A percentile compares a stretch with the other conserved stretches of the same genome.
phyloP scores from a whole-genome alignment of 257 asterid genomes.

The Solanum corneliomulleri region DNA sequence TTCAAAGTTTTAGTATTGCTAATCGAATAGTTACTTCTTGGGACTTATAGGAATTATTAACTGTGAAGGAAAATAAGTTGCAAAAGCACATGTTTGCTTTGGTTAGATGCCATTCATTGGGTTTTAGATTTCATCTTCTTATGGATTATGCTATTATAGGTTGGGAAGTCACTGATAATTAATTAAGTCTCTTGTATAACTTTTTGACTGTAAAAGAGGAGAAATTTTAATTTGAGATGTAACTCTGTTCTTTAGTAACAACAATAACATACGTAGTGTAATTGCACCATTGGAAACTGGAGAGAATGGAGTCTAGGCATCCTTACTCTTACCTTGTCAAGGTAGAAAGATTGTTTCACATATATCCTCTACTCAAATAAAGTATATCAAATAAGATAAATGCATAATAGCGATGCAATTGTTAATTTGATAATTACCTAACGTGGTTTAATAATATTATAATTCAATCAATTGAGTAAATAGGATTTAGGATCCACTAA shows the following conservation, averaged over 20 bases:
- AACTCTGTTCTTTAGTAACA: background rate
- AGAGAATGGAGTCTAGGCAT: background rate
- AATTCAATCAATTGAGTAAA: background rate
- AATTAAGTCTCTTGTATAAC: constrained; percentile 49
- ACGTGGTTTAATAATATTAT: background rate
- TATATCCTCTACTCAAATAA: background rate
- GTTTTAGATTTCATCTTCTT: background rate
- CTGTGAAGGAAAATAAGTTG: constrained; percentile 67
- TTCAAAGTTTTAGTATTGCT: background rate
- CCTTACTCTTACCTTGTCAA: background rate
- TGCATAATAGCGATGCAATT: background rate
- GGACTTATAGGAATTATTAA: constrained; percentile 38
- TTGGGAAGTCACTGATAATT: constrained; percentile 82
- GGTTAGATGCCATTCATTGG: background rate
- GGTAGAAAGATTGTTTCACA: background rate
- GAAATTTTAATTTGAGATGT: background rate
- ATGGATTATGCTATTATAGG: constrained; percentile 30
- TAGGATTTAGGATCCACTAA: background rate
- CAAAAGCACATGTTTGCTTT: constrained; percentile 18
- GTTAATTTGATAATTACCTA: background rate
- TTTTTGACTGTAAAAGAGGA: background rate
- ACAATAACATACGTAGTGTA: accelerated
- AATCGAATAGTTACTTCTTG: background rate
- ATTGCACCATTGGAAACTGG: background rate
- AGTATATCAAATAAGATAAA: background rate